phyloP scores from a whole-genome alignment of 495 filamentous ascomycete genomes.

The Lophiotrema nucula region DNA sequence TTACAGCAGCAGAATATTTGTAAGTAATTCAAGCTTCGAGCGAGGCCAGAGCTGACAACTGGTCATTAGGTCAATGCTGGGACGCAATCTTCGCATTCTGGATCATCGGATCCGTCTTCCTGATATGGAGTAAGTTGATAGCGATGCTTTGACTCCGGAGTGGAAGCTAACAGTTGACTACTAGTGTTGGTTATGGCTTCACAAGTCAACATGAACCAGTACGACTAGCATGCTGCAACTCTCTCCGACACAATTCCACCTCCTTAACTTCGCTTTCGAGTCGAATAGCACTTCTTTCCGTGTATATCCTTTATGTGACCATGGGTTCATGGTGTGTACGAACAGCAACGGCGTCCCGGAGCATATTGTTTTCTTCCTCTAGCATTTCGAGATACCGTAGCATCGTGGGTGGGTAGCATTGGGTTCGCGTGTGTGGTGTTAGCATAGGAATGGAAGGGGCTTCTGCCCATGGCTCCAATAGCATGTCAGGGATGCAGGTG shows the following conservation, averaged over 20 bases:
- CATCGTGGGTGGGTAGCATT: background rate
- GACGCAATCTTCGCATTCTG: slow-evolving; percentile 65
- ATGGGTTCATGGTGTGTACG: slow-evolving; percentile 9
- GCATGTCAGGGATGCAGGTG: too few species aligned
- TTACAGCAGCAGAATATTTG: slow-evolving; percentile 85
- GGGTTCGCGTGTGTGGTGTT: background rate
- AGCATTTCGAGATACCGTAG: slow-evolving; percentile 9
- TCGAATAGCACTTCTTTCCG: background rate
- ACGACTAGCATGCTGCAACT: slow-evolving; percentile 40
- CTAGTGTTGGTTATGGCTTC: slow-evolving; percentile 90
- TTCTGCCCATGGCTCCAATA: too few species aligned
- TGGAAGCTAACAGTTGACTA: too few species aligned
- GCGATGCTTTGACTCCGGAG: too few species aligned
- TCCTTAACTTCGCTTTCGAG: background rate
- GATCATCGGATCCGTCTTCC: slow-evolving; percentile 76
- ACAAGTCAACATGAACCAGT: slow-evolving; percentile 73
- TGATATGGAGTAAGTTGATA: too few species aligned
- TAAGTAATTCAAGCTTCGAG: slow-evolving; percentile 46
- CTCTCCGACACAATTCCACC: background rate
- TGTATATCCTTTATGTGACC: slow-evolving; percentile 2
- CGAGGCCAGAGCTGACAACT: background rate
- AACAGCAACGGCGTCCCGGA: background rate
- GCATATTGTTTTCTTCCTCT: background rate
- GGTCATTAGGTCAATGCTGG: slow-evolving; percentile 54
- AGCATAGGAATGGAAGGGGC: too few species aligned